These are phyloP conservation scores for Aureobasidium sp. DNA, from an alignment of 2,329 filamentous ascomycete genomes.

Conservation along the genomic window DNA sequence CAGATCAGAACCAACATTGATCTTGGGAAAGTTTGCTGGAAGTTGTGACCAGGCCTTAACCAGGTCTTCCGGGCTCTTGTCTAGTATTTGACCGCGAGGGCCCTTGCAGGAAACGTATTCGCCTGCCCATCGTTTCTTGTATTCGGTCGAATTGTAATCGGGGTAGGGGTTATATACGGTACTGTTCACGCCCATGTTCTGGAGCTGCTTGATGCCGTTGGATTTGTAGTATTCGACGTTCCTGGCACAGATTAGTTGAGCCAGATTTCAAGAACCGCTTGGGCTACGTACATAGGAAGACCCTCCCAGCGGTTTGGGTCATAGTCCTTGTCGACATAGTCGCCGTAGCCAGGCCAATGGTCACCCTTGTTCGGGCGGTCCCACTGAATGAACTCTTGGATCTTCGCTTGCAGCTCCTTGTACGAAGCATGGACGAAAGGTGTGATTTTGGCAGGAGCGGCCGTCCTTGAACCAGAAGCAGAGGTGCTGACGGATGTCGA, in stretches of 20 bases:
- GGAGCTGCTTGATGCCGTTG: constrained; percentile 25
- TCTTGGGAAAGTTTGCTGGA: constrained; percentile 52
- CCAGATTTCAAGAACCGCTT: constrained; percentile 25
- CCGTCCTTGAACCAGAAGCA: not conserved
- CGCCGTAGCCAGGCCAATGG: constrained; percentile 41
- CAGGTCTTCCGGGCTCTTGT: constrained; percentile 54
- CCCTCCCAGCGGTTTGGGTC: constrained; percentile 44
- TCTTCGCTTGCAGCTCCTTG: constrained; percentile 25
- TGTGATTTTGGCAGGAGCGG: constrained; percentile 1
- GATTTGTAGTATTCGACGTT: constrained; percentile 35
- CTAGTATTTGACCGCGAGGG: constrained; percentile 45
- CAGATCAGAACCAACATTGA: constrained; percentile 55
- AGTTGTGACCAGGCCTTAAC: constrained; percentile 55
- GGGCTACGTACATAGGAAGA: constrained; percentile 23
- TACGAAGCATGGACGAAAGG: constrained; percentile 16
- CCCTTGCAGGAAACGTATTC: constrained; percentile 59
- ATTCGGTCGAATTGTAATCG: constrained; percentile 57
- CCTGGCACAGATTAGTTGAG: constrained; percentile 16
- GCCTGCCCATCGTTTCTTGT: constrained; percentile 52
- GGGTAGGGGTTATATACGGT: constrained; percentile 65
- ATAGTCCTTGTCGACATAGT: constrained; percentile 37
- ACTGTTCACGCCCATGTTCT: constrained; percentile 32
- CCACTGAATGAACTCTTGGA: constrained; percentile 39
- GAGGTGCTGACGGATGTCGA: not conserved
- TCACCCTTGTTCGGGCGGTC: constrained; percentile 29